These are phyloP conservation scores for Smittium mucronatum DNA, from an alignment of 371 early-diverging fungal genomes.

Conservation along the genomic window DNA sequence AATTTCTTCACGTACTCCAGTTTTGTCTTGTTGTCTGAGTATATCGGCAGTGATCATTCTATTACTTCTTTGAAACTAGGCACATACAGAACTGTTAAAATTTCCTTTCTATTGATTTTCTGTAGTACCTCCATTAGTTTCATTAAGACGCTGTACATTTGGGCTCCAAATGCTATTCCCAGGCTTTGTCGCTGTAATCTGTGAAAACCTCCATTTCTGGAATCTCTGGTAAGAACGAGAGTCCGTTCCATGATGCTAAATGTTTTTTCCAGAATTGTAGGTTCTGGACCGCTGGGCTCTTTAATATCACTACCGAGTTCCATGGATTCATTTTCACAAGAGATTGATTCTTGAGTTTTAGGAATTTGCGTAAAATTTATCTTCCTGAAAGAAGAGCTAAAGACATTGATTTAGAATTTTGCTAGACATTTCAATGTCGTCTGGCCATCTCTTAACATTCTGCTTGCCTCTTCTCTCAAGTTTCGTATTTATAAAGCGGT, in stretches of 20 bases:
- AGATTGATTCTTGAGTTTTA: background rate
- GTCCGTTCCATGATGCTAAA: background rate
- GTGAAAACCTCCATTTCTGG: background rate
- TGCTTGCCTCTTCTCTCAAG: background rate
- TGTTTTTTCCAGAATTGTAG: background rate
- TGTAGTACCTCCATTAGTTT: background rate
- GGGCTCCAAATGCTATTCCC: background rate
- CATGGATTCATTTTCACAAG: background rate
- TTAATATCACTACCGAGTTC: background rate
- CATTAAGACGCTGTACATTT: background rate
- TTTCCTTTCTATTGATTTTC: background rate
- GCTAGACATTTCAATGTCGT: conserved; percentile 6
- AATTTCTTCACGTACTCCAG: background rate
- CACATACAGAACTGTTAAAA: background rate
- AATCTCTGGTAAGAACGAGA: background rate
- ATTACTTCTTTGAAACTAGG: background rate
- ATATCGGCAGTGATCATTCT: background rate
- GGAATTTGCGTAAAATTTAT: background rate
- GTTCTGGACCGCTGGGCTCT: background rate
- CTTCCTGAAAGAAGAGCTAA: background rate
- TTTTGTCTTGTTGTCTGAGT: background rate
- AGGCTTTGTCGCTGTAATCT: background rate
- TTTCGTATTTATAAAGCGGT: background rate
- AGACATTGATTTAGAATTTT: background rate
- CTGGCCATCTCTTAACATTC: background rate